phyloP scores from a whole-genome alignment of 2,329 filamentous ascomycete genomes.

The Xylaria sp. region DNA sequence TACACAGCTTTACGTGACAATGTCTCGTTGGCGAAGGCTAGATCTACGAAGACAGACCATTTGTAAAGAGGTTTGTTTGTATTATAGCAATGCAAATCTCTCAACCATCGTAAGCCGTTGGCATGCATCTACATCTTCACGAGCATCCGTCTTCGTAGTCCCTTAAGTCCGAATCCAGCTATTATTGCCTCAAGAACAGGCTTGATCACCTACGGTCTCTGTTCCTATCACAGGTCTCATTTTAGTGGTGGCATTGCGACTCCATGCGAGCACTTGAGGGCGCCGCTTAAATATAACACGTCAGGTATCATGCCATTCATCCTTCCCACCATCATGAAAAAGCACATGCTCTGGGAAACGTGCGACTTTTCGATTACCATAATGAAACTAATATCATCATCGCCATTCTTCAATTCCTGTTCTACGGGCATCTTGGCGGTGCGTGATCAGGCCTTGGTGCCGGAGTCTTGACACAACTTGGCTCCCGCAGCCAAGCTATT shows the following conservation, averaged over 20 bases:
- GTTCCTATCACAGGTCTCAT: background rate
- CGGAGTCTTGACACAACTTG: conserved; percentile 41
- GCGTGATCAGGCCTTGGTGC: conserved; percentile 28
- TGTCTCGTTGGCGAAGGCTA: background rate
- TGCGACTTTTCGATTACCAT: background rate
- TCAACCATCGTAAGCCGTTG: background rate
- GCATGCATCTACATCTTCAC: background rate
- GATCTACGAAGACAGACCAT: background rate
- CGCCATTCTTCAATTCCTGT: background rate
- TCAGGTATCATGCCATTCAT: conserved; percentile 9
- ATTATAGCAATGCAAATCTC: background rate
- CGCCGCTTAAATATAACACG: background rate
- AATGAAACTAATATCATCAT: conserved; percentile 18
- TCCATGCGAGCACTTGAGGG: background rate
- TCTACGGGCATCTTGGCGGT: conserved; percentile 27
- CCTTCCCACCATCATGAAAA: background rate
- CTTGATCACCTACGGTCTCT: background rate
- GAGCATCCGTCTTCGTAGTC: background rate
- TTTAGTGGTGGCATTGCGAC: background rate
- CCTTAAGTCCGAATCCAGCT: background rate
- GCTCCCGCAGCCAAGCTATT: conserved; percentile 42
- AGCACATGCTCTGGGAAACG: background rate
- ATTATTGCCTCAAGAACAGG: background rate
- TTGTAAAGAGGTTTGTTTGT: background rate
- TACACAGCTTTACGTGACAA: background rate